These are phyloP conservation scores for Populus pruinosa DNA, from an alignment of 345 rosid genomes.

Conservation along the genomic window DNA sequence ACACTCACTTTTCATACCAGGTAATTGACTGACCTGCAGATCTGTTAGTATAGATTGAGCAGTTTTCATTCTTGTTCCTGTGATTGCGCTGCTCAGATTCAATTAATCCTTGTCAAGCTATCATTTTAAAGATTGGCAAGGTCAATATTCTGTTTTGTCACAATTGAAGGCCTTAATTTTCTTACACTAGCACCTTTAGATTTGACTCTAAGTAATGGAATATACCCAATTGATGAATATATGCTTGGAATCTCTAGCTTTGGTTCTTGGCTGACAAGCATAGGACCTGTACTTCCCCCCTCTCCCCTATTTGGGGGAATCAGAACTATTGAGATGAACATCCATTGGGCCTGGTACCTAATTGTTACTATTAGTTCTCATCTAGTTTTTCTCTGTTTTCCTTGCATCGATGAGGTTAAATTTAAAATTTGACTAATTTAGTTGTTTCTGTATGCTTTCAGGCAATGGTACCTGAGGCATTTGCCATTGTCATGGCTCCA, in stretches of 20 bases:
- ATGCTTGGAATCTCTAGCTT: no score
- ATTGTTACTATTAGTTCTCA: not conserved
- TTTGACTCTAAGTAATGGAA: not conserved
- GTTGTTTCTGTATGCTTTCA: slow-evolving; percentile 20
- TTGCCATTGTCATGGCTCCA: slow-evolving; percentile 92
- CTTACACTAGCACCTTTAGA: not conserved
- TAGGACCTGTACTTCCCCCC: no score
- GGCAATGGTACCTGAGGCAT: slow-evolving; percentile 90
- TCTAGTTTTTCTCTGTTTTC: not conserved
- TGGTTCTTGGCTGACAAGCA: no score
- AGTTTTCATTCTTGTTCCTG: not conserved
- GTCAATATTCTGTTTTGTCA: not conserved
- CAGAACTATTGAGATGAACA: no score
- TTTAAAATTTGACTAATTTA: not conserved
- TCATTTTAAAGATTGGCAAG: not conserved
- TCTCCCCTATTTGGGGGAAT: no score
- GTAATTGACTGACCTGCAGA: slow-evolving; percentile 22
- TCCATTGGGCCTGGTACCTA: not conserved
- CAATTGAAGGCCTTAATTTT: not conserved
- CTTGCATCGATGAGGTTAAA: not conserved
- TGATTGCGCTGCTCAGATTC: no score
- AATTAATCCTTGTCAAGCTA: not conserved
- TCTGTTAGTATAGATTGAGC: not conserved
- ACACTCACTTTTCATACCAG: slow-evolving; percentile 87
- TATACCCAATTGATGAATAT: not conserved